Base-by-base conservation (phyloP, 1,284 basidiomycete species). In the Marasmius fiardii region DNA sequence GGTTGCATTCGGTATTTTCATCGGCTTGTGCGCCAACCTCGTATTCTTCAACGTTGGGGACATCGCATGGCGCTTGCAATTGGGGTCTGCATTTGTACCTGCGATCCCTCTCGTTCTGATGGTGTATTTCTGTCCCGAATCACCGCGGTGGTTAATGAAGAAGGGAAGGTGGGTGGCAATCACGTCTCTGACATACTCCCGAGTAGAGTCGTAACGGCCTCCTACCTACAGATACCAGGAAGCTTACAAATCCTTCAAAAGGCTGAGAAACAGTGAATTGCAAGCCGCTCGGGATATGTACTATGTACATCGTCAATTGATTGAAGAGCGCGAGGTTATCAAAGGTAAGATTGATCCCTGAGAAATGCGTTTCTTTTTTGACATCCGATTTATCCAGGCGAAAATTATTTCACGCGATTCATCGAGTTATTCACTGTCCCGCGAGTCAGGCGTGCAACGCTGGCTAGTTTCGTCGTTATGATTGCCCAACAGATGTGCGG, bases 381-480 rank as follows among this genome's bases (percentile, higher is more conserved):
- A 21, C 37, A 43, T 16, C 18, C 37, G 12, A 37, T 16, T 37
- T 18, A 18, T 41, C 12, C 23, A 53, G 52, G 78, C 8, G 73
- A 71, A n/a, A 81, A 64, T 53, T 80, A 77, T 57, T 45, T 75
- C 51, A 62, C 67, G n/a, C 78, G 85, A n/a, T 80, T 86, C 64
- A 51, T 71, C 37, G 82, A 89, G 61, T 74, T 89, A 43, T 89
- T 89, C 72, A 83, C 79, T 7, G 73, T 89, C 49, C 86, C 83
- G 41, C 78, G 90, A 58, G 71, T 86, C 63, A 77, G 89, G 54
- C 80, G 90, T 54, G 90, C 87, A 0, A 86, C 88, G 0, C 73
- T 86, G 16, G 88, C 84, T 0, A 80, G 82, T 23, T 82, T 75
- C 48, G 76, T 82, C 23, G 85, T 88, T 65, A 89, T 88, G 86